Conservation (phyloP, 1,284 basidiomycete genomes). For the Trichosporon sp. region DNA sequence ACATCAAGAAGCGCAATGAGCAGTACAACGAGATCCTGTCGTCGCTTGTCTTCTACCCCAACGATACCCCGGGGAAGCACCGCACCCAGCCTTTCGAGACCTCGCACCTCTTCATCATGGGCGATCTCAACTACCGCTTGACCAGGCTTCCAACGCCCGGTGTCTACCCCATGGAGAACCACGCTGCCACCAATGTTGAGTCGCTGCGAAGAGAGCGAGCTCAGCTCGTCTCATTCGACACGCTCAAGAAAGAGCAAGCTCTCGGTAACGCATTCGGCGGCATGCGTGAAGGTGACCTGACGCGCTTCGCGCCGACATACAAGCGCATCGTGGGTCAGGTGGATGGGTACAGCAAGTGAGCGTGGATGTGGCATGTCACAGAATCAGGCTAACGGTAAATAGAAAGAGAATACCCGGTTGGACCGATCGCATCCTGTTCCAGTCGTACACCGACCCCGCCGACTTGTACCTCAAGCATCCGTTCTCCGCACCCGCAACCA, state of each 20-base stretch:
- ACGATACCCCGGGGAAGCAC: conserved; percentile 50
- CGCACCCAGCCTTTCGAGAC: conserved; percentile 65
- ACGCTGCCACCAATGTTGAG: conserved; percentile 28
- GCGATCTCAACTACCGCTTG: conserved; percentile 86
- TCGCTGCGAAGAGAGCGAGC: conserved; percentile 57
- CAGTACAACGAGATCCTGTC: conserved; percentile 76
- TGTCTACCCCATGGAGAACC: conserved; percentile 25
- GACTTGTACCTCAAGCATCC: conserved; percentile 25
- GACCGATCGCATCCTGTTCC: conserved; percentile 90
- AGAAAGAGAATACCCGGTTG: conserved; percentile 77
- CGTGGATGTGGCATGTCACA: conserved; percentile 6
- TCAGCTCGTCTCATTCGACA: conserved; percentile 68
- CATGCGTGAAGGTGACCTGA: conserved; percentile 74
- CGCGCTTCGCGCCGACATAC: conserved; percentile 79
- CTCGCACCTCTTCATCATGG: conserved; percentile 78
- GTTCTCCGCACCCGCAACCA: conserved; percentile 16
- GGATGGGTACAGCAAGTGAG: conserved; percentile 66
- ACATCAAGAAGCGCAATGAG: conserved; percentile 63
- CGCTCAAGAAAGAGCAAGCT: conserved; percentile 61
- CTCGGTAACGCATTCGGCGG: conserved; percentile 64
- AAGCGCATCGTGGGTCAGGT: conserved; percentile 75
- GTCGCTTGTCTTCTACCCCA: conserved; percentile 68
- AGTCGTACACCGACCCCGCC: conserved; percentile 61
- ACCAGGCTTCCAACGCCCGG: conserved; percentile 53
- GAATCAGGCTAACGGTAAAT: conserved; percentile 28